Conservation (phyloP, 1,284 basidiomycete species). For the Taiwanofungus camphoratus region DNA sequence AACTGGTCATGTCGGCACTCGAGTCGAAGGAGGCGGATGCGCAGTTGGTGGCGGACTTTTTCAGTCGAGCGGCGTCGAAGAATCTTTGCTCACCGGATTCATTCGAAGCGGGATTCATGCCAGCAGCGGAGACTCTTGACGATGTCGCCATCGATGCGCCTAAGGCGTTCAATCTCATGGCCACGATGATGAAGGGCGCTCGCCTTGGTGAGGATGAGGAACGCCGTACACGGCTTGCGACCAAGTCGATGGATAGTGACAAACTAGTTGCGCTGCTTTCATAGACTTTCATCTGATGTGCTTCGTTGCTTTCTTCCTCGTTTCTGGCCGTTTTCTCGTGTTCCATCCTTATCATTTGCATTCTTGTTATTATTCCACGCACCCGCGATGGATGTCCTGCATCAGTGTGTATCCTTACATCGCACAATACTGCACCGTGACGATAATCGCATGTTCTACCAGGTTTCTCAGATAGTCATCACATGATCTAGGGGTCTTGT, state of each 20-base stretch:
- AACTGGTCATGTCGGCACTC: conserved; percentile 64
- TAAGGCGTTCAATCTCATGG: conserved; percentile 76
- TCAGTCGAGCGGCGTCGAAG: conserved; percentile 51
- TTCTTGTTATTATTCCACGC: conserved; percentile 13
- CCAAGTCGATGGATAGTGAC: conserved; percentile 52
- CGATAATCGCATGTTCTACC: conserved; percentile 3
- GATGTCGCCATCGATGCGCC: conserved; percentile 89
- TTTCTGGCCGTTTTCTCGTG: conserved; percentile 8
- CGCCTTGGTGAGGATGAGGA: conserved; percentile 51
- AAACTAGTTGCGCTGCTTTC: conserved; percentile 49
- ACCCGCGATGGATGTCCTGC: conserved; percentile 6
- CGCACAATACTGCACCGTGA: conserved; percentile 8
- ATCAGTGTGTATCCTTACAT: conserved; percentile 7
- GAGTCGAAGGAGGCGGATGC: conserved; percentile 86
- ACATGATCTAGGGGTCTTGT: no score
- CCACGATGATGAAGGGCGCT: conserved; percentile 64
- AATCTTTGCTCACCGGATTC: conserved; percentile 44
- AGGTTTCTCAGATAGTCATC: no score
- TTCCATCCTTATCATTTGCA: conserved; percentile 11
- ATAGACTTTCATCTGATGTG: conserved; percentile 25
- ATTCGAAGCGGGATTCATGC: conserved; percentile 62
- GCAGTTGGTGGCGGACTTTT: conserved; percentile 67
- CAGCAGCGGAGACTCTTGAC: conserved; percentile 70
- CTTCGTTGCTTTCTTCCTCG: conserved; percentile 9
- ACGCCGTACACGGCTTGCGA: conserved; percentile 44